phyloP scores from a whole-genome alignment of 805 yeast genomes.

The Kodamaea neixiangensis region DNA sequence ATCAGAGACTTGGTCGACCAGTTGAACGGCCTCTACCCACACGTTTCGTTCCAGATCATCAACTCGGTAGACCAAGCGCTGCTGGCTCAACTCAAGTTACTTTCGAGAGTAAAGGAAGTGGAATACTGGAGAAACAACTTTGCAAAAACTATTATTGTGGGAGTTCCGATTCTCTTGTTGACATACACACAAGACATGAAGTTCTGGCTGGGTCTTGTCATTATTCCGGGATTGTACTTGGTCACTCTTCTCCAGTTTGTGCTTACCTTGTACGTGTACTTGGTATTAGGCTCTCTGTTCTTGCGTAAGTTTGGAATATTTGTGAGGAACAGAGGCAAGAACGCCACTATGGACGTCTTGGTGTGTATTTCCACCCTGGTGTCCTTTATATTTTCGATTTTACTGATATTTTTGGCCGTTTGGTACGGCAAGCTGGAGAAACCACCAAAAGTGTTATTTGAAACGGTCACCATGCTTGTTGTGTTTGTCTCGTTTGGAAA shows the following conservation, averaged over 20 bases:
- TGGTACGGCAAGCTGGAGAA: constrained; percentile 37
- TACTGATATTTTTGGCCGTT: constrained; percentile 56
- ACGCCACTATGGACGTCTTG: constrained; percentile 88
- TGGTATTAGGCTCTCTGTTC: constrained; percentile 67
- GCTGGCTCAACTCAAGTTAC: constrained; percentile 64
- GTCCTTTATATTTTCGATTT: constrained; percentile 72
- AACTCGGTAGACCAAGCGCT: constrained; percentile 54
- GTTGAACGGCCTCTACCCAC: constrained; percentile 47
- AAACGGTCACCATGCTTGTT: constrained; percentile 82
- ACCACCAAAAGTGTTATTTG: constrained; percentile 77
- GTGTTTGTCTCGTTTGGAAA: constrained; percentile 87
- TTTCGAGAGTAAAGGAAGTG: constrained; percentile 72
- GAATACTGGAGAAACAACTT: constrained; percentile 66
- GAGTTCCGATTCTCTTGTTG: constrained; percentile 61
- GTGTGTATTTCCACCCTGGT: constrained; percentile 80
- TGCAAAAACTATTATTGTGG: constrained; percentile 51
- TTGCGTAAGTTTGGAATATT: constrained; percentile 66
- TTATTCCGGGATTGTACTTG: constrained; percentile 60
- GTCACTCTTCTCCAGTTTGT: constrained; percentile 63
- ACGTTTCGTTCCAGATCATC: constrained; percentile 52
- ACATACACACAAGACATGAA: constrained; percentile 47
- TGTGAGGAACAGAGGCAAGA: constrained; percentile 55
- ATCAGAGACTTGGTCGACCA: constrained; percentile 59
- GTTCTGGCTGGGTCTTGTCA: constrained; percentile 28
- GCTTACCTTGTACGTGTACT: constrained; percentile 61